Evolutionary conservation across 371 early-diverging fungal species (phyloP).

Genomic region (Lichtheimia ornata): DNA sequence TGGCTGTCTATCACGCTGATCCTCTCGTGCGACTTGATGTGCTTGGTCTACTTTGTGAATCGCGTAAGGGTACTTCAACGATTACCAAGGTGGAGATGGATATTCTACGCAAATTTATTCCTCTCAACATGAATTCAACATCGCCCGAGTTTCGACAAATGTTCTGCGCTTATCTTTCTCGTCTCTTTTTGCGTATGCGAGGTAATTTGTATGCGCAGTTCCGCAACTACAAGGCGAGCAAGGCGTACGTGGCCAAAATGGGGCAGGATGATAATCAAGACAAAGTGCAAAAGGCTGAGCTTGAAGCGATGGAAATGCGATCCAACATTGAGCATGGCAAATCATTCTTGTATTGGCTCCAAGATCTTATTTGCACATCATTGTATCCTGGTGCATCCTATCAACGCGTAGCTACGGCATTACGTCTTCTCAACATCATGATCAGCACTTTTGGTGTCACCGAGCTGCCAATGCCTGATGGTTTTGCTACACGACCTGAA

Average conservation of each 20-base stretch:
- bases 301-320: conserved; percentile 9
- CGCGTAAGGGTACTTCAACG: conserved; percentile 65
- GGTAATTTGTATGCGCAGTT: conserved; percentile 53
- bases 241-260: conserved; percentile 22
- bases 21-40: conserved; percentile 79
- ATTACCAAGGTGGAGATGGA: conserved; percentile 58
- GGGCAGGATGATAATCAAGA: conserved; percentile 13
- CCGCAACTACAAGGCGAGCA: conserved; percentile 32
- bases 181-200: conserved; percentile 54
- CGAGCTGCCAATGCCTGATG: conserved; percentile 49
- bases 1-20: conserved; percentile 75
- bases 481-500: conserved; percentile 45
- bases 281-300: conserved; percentile 17
- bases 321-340: conserved; percentile 28
- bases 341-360: conserved; percentile 43
- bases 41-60: conserved; percentile 79
- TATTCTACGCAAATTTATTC: conserved; percentile 60
- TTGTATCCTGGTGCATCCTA: conserved; percentile 67
- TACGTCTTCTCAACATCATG: conserved; percentile 47
- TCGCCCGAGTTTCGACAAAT: conserved; percentile 83
- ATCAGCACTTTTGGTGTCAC: conserved; percentile 59
- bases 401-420: conserved; percentile 60
- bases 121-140: conserved; percentile 69
- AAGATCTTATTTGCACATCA: conserved; percentile 35
- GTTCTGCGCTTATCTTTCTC: conserved; percentile 60